These are phyloP conservation scores for Zalerion maritima DNA, from an alignment of 495 filamentous ascomycete species.

Conservation along the genomic window DNA sequence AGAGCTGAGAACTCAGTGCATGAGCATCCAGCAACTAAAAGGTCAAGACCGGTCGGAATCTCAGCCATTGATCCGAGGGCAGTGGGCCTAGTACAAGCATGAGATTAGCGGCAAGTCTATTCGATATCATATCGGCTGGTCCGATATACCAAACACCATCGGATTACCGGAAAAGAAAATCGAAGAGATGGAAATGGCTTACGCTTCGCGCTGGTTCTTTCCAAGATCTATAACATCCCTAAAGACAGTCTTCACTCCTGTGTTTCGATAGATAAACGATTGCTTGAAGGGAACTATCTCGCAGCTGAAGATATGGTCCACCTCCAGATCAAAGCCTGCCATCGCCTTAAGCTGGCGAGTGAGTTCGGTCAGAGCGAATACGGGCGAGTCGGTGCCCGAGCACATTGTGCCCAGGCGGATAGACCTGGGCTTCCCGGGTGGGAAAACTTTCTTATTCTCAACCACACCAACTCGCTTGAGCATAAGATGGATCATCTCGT, in stretches of 20 bases:
- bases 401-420: conserved; percentile 64
- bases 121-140: too few relatives aligned
- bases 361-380: conserved; percentile 48
- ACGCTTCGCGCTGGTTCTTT: conserved; percentile 34
- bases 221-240: conserved; percentile 52
- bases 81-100: conserved; percentile 41
- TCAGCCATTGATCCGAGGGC: conserved; percentile 46
- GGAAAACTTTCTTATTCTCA: too few relatives aligned
- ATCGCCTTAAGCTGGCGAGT: conserved; percentile 19
- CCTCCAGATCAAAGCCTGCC: conserved; percentile 18
- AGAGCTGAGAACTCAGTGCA: conserved; percentile 61
- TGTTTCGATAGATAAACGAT: conserved; percentile 65
- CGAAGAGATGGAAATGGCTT: conserved; percentile 24
- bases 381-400: conserved; percentile 68
- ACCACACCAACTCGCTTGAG: too few relatives aligned
- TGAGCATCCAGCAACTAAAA: conserved; percentile 61
- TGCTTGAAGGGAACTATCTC: conserved; percentile 72
- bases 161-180: too few relatives aligned
- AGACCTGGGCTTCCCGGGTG: too few relatives aligned
- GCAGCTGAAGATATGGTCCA: conserved; percentile 59
- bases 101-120: conserved; percentile 2
- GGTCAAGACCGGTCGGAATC: conserved; percentile 47
- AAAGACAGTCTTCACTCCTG: conserved; percentile 42
- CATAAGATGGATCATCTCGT: too few relatives aligned
- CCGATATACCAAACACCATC: too few relatives aligned